Conservation (phyloP, 768 basidiomycete genomes). For the Pleurotus ostreatus region DNA sequence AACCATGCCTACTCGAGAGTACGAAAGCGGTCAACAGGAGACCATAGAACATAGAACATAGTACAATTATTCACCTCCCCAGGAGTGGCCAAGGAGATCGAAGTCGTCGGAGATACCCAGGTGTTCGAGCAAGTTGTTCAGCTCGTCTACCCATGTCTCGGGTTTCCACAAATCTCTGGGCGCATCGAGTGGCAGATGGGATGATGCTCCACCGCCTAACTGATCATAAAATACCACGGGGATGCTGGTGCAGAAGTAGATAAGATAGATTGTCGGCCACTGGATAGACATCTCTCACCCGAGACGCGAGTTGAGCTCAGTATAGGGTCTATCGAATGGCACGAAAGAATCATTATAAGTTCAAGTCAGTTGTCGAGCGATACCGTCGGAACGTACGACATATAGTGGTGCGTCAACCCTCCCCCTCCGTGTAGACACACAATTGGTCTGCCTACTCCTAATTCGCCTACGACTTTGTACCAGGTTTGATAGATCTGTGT, state of each 20-base stretch:
- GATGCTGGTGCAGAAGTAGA: not conserved
- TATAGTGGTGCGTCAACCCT: slow-evolving; percentile 18
- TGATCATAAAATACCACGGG: slow-evolving; percentile 51
- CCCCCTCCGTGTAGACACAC: slow-evolving; percentile 47
- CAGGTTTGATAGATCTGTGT: slow-evolving; percentile 32
- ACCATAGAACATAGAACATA: not conserved
- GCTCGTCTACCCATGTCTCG: slow-evolving; percentile 51
- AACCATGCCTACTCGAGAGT: slow-evolving; percentile 36
- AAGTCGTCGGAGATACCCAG: slow-evolving; percentile 36
- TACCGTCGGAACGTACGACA: not conserved
- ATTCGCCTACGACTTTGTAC: slow-evolving; percentile 39
- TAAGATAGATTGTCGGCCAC: not conserved
- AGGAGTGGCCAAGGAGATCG: slow-evolving; percentile 50
- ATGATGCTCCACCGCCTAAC: slow-evolving; percentile 41
- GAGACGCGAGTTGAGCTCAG: not conserved
- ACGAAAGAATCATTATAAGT: too few species aligned
- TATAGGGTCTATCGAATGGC: not conserved
- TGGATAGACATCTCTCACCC: not conserved
- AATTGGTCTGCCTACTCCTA: slow-evolving; percentile 29
- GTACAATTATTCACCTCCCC: slow-evolving; percentile 30
- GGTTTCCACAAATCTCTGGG: slow-evolving; percentile 37
- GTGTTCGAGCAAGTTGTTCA: slow-evolving; percentile 41
- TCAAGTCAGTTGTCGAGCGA: too few species aligned
- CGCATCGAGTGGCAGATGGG: slow-evolving; percentile 32
- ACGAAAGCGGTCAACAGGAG: not conserved